Evolutionary conservation across 371 early-diverging fungal species (phyloP), one percentile per base, ranked within the genome.

Genomic region (Mortierella sp.): DNA sequence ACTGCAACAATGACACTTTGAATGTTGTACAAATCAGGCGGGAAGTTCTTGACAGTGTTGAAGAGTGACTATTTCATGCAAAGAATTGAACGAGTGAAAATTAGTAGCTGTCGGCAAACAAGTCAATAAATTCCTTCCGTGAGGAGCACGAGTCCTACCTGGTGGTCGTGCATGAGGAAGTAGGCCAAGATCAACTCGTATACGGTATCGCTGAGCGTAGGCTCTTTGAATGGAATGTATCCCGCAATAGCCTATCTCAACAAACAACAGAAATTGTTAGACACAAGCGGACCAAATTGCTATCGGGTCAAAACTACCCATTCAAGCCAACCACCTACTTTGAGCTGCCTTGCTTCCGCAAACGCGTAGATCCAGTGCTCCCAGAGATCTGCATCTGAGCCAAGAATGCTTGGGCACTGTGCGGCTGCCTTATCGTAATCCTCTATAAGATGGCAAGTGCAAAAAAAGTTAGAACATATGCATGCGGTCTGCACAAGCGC

Each of bases 341-440:
- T 89, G 38, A 98, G 89, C 63, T 96, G 92, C 16, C 93, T 89
- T 57, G 92, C 87, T 71, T 96, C 95, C 6, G 94, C 92, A 89
- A 98, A 99, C 14, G 89, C 91, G 84, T 93, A 96, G 3, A 98
- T 91, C 98, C 98, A 98, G 55, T 92, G 87, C 80, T 98, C 99
- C 99, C 99, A 99, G 1, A 94, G 87, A 7, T 91, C 88, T 3
- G 89, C 84, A 72, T 97, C 92, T 11, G 91, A 84, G 0, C 94
- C 90, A 47, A 99, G 91, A 31, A 98, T 93, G 52, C 92, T 91
- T 8, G 91, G 84, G 76, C 96, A 95, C 57, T 93, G 90, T 9
- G 73, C 80, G 0, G 97, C 98, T 0, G 98, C 97, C 55, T 93
- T 93, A 28, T 92, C 92, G 76, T 87, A 95, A 16, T 94, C 89